Percentiles rank a stretch among this genome's conserved stretches.
phyloP scores from a whole-genome alignment of 2,329 filamentous ascomycete genomes.

The Ceratocystis albifundus region DNA sequence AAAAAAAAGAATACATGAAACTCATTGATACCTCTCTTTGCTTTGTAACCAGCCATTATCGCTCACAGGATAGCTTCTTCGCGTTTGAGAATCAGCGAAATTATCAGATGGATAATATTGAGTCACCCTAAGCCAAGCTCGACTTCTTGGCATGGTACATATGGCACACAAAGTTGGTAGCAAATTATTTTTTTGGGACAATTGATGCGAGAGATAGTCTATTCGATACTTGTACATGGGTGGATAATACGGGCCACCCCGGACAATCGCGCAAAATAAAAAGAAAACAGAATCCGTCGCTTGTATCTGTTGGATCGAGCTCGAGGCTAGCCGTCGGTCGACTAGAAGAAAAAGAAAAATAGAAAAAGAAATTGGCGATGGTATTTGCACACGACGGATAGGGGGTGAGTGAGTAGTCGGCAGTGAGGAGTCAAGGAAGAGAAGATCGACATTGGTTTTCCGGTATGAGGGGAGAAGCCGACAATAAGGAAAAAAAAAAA shows the following conservation, averaged over 20 bases:
- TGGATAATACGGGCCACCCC: background rate
- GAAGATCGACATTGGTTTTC: slow-evolving; percentile 1
- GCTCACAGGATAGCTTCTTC: background rate
- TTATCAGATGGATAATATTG: background rate
- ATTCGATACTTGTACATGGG: slow-evolving; percentile 15
- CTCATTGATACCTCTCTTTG: slow-evolving; percentile 5
- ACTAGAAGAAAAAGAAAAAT: slow-evolving; percentile 8
- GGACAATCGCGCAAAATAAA: slow-evolving; percentile 14
- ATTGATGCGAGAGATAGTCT: slow-evolving; percentile 18
- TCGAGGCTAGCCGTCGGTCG: background rate
- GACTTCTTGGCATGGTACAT: background rate
- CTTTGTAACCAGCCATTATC: background rate
- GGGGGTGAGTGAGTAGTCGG: slow-evolving; percentile 1
- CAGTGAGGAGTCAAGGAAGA: background rate
- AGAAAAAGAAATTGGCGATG: slow-evolving; percentile 8
- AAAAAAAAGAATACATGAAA: slow-evolving; percentile 16
- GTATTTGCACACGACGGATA: slow-evolving; percentile 18
- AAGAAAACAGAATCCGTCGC: slow-evolving; percentile 16
- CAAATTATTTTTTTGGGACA: slow-evolving; percentile 13
- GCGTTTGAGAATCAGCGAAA: background rate
- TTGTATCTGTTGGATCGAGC: slow-evolving; percentile 16
- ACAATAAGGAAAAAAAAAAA: slow-evolving; percentile 2
- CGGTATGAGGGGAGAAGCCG: background rate
- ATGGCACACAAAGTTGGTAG: background rate
- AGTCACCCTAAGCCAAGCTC: background rate